Base-by-base conservation (phyloP, 805 yeast species). In the Millerozyma acaciae region DNA sequence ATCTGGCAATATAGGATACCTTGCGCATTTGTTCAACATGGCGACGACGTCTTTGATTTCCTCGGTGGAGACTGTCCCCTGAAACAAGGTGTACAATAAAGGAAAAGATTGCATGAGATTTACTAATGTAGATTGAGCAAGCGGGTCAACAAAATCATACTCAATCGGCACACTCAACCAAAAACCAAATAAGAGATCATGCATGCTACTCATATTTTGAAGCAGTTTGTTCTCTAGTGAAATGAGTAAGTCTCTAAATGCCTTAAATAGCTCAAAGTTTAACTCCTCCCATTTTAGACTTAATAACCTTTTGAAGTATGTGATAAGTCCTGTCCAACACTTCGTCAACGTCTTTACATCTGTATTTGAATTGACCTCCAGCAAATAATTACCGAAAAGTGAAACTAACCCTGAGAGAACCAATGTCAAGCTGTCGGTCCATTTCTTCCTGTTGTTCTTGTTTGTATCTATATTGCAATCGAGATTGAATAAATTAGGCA, bases 1-100 rank as follows among this genome's bases (percentile, higher is more conserved):
- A 19, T 66, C 75, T 6, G 87, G 83, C 22, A 86, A 62, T 8
- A 83, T 68, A 1, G 94, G 95, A 53, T 83, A 87, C 25, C 84
- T 62, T 1, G 84, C 75, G 37, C 87, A 76, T 10, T 78, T 66
- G 45, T 75, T 76, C 48, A 90, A 69, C 4, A 79, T 58, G n/a
- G 60, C 61, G 22, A 86, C 54, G n/a, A 83, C 63, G 15, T 54
- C 61, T 26, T 65, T 73, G n/a, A 77, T 62, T 55, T 52, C 67
- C 15, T 35, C 57, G 17, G 43, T 47, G 14, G 60, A 60, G 26
- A 57, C 51, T 17, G 46, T 54, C 2, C 54, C 57, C 27, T 42
- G 16, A 44, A 62, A 44, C 16, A 78, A 49, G 1, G 40, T 36
- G 43, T 70, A 68, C 6, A 84, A 55, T 4, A 64, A 53, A 2